Evolutionary conservation across 179 eudicot genomes (phyloP), one percentile per base, ranked within the genome.

Genomic region (Pouteria campechiana): DNA sequence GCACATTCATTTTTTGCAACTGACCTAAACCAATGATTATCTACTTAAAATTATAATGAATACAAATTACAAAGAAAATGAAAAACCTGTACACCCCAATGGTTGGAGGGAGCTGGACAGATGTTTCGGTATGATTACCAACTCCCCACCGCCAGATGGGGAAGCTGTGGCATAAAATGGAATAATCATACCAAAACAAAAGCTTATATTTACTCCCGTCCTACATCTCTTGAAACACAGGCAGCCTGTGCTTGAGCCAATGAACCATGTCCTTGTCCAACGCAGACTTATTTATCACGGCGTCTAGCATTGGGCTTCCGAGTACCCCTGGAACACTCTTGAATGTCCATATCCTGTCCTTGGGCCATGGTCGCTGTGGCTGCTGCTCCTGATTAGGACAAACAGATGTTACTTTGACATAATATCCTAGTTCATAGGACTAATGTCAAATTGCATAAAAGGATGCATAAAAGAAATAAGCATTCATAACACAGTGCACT

Each of bases 291-390:
- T 67, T 48, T 57, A 87, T 37, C 23, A 82, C 82, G 14, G 85
- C 75, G 53, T 90, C 98, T 33, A 90, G 50, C 98, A 90, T 87
- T n/a, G 98, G 98, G 60, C 92, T 90, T 40, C 96, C 98, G 31
- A 90, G 62, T 37, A 77, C 9, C 61, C 66, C 77, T 12, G 64
- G 57, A 17, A 61, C 57, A 44, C 52, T 67, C 70, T 73, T 69
- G 57, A 82, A 90, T 3, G 78, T 73, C 98, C 96, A 90, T 40
- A 90, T 90, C 30, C 72, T 65, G 44, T 87, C 88, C 43, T 66
- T 73, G 1, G 96, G 98, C 98, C 98, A 90, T 6, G 88, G 54
- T 55, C 81, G 76, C 68, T 90, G 98, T 7, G 92, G 82, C 46
- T 75, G 84, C 67, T 75, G 86, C 63, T 76, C 95, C 97, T 89